These are phyloP conservation scores for Aspergillus pseudotamarii DNA, from an alignment of 2,329 filamentous ascomycete species.

Conservation along the genomic window DNA sequence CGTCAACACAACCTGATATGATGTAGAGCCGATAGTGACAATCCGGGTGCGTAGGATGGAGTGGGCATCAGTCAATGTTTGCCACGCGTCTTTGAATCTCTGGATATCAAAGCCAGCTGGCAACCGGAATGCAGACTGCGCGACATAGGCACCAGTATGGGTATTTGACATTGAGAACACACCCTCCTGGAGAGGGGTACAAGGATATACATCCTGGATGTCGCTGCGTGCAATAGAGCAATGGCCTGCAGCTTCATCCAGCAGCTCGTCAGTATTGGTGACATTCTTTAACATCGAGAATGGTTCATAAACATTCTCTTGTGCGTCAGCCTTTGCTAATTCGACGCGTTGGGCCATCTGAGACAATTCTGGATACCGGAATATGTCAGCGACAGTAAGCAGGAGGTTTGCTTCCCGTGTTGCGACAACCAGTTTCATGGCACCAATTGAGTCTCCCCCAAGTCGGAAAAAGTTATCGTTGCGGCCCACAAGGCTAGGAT, in stretches of 20 bases:
- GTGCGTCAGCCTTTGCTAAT: not conserved
- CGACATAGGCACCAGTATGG: conserved; percentile 42
- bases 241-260: conserved; percentile 13
- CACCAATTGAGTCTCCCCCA: conserved; percentile 27
- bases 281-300: conserved; percentile 8
- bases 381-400: not conserved
- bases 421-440: conserved; percentile 16
- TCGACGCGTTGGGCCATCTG: not conserved
- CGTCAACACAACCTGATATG: conserved; percentile 31
- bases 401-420: not conserved
- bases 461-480: conserved; percentile 28
- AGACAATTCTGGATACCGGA: not conserved
- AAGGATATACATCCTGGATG: conserved; percentile 36
- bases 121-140: conserved; percentile 35
- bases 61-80: conserved; percentile 34
- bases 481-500: conserved; percentile 5
- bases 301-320: not conserved
- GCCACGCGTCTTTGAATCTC: conserved; percentile 43
- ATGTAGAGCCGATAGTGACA: conserved; percentile 20
- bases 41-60: conserved; percentile 49
- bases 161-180: conserved; percentile 31
- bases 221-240: conserved; percentile 21
- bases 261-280: not conserved
- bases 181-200: conserved; percentile 29
- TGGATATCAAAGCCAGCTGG: conserved; percentile 30